Evolutionary conservation across 148 eudicot species (phyloP).

Genomic region (Polygonum maritimum): DNA sequence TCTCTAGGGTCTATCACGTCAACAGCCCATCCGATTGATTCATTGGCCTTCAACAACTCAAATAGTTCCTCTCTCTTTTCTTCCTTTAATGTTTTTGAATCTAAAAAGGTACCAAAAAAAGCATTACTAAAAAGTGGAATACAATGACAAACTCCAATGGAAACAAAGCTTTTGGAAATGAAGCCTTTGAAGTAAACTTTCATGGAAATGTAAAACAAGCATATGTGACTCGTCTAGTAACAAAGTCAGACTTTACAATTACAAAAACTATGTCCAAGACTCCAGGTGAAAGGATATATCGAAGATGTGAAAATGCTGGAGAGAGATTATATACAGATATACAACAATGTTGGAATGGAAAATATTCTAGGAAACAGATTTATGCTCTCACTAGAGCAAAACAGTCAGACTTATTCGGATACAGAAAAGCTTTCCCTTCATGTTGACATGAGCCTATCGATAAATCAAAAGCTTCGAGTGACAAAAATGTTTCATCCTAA

Average conservation of each 20-base stretch:
- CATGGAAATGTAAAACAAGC: background rate
- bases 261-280: background rate
- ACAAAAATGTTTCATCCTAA: background rate
- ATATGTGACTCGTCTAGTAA: background rate
- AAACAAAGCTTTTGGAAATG: background rate
- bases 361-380: background rate
- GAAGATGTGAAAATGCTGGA: background rate
- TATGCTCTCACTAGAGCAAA: background rate
- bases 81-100: constrained; percentile 94
- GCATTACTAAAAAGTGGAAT: background rate
- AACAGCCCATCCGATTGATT: constrained; percentile 90
- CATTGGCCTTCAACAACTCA: constrained; percentile 74
- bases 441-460: background rate
- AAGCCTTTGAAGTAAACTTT: background rate
- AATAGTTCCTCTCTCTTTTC: constrained; percentile 92
- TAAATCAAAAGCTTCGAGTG: background rate
- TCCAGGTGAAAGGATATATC: background rate
- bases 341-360: background rate
- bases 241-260: background rate
- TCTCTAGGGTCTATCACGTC: constrained; percentile 93
- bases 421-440: background rate
- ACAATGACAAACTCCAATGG: background rate
- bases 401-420: background rate
- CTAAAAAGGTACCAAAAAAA: constrained; percentile 33
- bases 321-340: background rate